phyloP scores from a whole-genome alignment of 257 asterid genomes.

The Petunia axillaris region DNA sequence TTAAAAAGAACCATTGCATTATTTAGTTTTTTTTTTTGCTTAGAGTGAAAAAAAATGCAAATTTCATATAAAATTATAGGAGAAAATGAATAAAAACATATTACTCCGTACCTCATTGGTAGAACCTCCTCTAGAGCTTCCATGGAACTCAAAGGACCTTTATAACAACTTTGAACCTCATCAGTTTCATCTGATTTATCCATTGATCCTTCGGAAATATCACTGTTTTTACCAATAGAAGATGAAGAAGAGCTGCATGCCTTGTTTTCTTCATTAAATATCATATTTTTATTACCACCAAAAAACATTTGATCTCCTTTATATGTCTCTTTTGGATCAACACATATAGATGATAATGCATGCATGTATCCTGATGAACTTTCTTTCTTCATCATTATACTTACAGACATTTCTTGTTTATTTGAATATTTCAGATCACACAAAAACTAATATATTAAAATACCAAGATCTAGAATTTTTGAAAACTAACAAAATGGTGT shows the following conservation, averaged over 20 bases:
- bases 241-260: conserved; percentile 49
- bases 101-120: conserved; percentile 62
- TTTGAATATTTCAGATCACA: not conserved
- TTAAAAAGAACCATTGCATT: no score
- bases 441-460: not conserved
- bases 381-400: conserved; percentile 43
- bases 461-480: conserved; percentile 10
- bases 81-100: not conserved
- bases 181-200: conserved; percentile 57
- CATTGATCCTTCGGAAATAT: conserved; percentile 58
- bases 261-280: conserved; percentile 23
- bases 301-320: conserved; percentile 39
- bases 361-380: conserved; percentile 34
- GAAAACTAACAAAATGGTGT: conserved; percentile 23
- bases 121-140: conserved; percentile 66
- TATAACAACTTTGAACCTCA: conserved; percentile 79
- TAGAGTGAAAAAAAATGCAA: no score
- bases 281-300: conserved; percentile 42
- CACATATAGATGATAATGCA: conserved; percentile 37
- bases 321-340: conserved; percentile 39
- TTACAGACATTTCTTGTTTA: conserved; percentile 43
- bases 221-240: conserved; percentile 82
- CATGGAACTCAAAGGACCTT: conserved; percentile 67
- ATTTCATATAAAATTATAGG: not conserved
- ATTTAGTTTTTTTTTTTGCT: not conserved